A percentile compares a stretch with the other conserved stretches of the same genome.
Evolutionary conservation across 2,329 filamentous ascomycete species (phyloP).

Genomic region (Coniosporium tulheliwenetii): DNA sequence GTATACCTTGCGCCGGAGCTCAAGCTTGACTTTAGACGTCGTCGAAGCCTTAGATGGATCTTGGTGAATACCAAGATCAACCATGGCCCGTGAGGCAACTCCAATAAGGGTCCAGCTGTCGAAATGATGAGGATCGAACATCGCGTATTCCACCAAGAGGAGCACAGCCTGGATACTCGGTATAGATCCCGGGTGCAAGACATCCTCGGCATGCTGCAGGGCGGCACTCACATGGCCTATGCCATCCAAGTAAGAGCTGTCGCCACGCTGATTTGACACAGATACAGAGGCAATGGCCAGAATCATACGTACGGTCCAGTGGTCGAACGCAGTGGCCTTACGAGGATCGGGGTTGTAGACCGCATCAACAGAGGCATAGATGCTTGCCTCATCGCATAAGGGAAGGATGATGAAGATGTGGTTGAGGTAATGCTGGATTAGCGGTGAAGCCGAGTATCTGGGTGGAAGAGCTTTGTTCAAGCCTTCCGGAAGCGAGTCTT

Average conservation of each 20-base stretch:
- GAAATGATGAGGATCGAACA: constrained; percentile 80
- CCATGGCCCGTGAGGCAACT: constrained; percentile 70
- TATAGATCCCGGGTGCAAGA: constrained; percentile 71
- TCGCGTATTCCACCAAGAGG: constrained; percentile 75
- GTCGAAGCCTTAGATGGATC: constrained; percentile 61
- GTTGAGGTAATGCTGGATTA: constrained; percentile 72
- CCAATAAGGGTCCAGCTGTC: constrained; percentile 91
- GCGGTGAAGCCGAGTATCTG: constrained; percentile 48
- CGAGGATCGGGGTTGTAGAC: constrained; percentile 58
- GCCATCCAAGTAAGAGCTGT: constrained; percentile 48
- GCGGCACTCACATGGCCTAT: constrained; percentile 48
- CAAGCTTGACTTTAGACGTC: constrained; percentile 52
- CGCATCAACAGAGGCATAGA: constrained; percentile 66
- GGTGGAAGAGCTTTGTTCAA: constrained; percentile 49
- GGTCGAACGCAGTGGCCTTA: constrained; percentile 50
- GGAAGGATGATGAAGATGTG: constrained; percentile 71
- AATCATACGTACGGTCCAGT: constrained; percentile 81
- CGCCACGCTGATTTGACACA: constrained; percentile 50
- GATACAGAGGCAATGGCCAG: constrained; percentile 67
- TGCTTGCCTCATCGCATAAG: constrained; percentile 62
- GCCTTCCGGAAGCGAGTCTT: constrained; percentile 52
- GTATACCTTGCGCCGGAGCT: constrained; percentile 70
- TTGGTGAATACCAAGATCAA: constrained; percentile 87
- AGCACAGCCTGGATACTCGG: constrained; percentile 77
- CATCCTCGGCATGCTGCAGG: constrained; percentile 62